phyloP scores from a whole-genome alignment of 768 basidiomycete genomes.

The Infundibulicybe gibba region DNA sequence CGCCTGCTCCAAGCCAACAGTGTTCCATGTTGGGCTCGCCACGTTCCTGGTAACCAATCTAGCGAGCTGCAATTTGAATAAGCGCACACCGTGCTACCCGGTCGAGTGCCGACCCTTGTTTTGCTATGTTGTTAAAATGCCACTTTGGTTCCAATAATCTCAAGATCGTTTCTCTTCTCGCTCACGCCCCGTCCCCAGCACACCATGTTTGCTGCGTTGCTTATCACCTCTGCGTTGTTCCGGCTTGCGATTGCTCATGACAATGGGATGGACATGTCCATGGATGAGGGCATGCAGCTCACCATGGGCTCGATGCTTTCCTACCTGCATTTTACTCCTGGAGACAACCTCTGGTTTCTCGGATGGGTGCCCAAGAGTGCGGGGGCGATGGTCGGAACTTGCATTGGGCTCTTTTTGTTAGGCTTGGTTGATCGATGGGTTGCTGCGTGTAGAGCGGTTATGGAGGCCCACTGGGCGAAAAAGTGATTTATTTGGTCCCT shows the following conservation, averaged over 20 bases:
- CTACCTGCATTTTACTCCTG: conserved; percentile 65
- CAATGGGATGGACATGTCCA: neutral
- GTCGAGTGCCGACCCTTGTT: too few species aligned
- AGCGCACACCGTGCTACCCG: too few species aligned
- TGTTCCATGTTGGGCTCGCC: too few species aligned
- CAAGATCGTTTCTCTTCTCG: too few species aligned
- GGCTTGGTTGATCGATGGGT: conserved; percentile 72
- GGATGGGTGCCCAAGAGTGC: conserved; percentile 63
- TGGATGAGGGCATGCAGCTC: neutral
- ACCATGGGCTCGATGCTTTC: conserved; percentile 45
- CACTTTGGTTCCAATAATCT: too few species aligned
- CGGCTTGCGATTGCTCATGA: neutral
- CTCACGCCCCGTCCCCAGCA: too few species aligned
- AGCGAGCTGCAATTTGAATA: too few species aligned
- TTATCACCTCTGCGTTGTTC: too few species aligned
- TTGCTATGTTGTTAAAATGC: too few species aligned
- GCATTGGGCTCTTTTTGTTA: conserved; percentile 64
- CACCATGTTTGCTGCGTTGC: too few species aligned
- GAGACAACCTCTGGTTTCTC: conserved; percentile 65
- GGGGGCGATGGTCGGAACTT: conserved; percentile 74
- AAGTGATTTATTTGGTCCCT: neutral
- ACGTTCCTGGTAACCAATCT: too few species aligned
- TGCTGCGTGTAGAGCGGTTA: conserved; percentile 46
- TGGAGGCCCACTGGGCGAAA: conserved; percentile 52
- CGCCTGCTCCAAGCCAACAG: too few species aligned